These are phyloP conservation scores for Penicillium crustosum DNA, from an alignment of 2,329 filamentous ascomycete species.

Conservation along the genomic window DNA sequence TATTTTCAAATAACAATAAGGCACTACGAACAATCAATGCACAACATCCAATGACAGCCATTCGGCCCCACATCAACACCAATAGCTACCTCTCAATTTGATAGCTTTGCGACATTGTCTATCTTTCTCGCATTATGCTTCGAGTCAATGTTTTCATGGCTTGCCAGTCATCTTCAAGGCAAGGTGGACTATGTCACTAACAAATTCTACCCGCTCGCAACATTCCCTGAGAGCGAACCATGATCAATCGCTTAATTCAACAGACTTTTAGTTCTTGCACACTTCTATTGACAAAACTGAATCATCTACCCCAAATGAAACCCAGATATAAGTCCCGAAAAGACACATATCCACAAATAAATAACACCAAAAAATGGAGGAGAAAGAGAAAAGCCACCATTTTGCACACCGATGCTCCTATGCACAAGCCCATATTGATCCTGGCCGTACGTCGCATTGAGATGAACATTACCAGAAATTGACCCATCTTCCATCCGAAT, in stretches of 20 bases:
- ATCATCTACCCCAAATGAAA: background rate
- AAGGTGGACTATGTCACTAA: background rate
- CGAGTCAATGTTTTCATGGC: background rate
- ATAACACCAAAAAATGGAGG: background rate
- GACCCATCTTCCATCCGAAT: slow-evolving; percentile 59
- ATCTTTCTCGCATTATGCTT: background rate
- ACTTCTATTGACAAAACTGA: background rate
- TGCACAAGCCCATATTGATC: slow-evolving; percentile 49
- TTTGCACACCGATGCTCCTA: background rate
- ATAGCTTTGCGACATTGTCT: background rate
- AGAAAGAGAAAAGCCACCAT: background rate
- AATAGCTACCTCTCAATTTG: background rate
- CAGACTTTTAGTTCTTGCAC: background rate
- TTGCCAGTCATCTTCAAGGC: background rate
- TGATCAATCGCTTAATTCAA: background rate
- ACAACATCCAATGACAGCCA: background rate
- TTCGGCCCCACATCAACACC: background rate
- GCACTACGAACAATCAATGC: background rate
- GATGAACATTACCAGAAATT: slow-evolving; percentile 51
- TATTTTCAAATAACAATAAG: background rate
- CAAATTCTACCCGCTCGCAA: background rate
- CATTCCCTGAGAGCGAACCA: too few species aligned
- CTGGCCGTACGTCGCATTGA: slow-evolving; percentile 61
- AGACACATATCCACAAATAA: slow-evolving; percentile 5
- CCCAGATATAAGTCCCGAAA: background rate